Base-by-base conservation (phyloP, 2,329 filamentous ascomycete species). In the Aspergillus nomiae region DNA sequence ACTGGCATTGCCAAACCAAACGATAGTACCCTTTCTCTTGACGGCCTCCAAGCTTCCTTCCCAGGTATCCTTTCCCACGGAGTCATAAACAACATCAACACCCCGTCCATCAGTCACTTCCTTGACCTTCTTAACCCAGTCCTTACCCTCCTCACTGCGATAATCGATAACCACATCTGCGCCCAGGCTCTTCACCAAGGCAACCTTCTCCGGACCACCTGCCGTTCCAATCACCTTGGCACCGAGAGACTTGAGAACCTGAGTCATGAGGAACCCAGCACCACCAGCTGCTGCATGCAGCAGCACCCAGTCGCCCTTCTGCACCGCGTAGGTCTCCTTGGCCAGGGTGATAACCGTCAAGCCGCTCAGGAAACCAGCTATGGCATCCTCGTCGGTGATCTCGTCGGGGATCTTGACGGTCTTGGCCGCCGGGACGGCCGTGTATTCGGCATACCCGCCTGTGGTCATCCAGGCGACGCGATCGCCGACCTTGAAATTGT, bases 281-380 rank as follows among this genome's bases (percentile, higher is more conserved):
- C 93, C 93, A 19, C 93, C 93, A 0, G 92, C 92, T 0, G 93
- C 93, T 0, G 93, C 93, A 70, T 95, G 92, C 19, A 97, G 87
- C 2, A 97, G 86, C 0, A 92, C 84, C 88, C 90, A 95, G 69
- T 96, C 92, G 1, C 89, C 91, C 67, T 87, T 84, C 74, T 92
- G 83, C 8, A 94, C 91, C 0, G 82, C 72, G 67, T 64, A 61
- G 24, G 90, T 87, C 75, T 96, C 92, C 61, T 89, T 87, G 63
- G 92, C 86, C 34, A 97, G 83, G 0, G 92, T 91, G 69, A 95
- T 83, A 0, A 92, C 92, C 2, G 93, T 97, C 43, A 97, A 81
- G 1, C 92, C 93, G 75, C 96, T 94, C 11, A 96, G 81, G n/a
- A 92, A 79, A 0, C 86, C 82, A 0, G 91, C 91, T 41, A 90